Evolutionary conservation across 495 filamentous ascomycete species (phyloP), one percentile per base, ranked within the genome.

Genomic region (Eremomyces bilateralis): DNA sequence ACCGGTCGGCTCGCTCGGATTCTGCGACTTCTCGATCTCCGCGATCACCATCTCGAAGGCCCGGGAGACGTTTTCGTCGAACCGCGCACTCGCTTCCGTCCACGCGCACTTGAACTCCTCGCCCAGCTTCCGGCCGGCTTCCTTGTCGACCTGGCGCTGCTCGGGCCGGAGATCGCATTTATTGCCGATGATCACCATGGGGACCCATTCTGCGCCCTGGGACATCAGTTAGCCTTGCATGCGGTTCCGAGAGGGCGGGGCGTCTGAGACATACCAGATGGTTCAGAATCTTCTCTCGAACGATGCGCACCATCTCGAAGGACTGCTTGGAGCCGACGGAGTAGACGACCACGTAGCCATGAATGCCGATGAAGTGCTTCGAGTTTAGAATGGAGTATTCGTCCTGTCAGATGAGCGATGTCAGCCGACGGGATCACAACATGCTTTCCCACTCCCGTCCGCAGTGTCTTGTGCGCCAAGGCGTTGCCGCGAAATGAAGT

Each of bases 321-420:
- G 82, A 91, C 42, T 88, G 79, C 41, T 76, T 78, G 24, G 79
- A 91, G 20, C 79, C 76, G 31, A 97, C 79, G 13, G 81, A 92
- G 57, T 97, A 97, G 27, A 92, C 88, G 33, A 97, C 74, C 69
- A 97, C 84, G 60, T 97, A 97, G 25, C 88, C 88, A 66, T 97
- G 88, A 44, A 95, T 94, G 40, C 88, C 88, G 58, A 97, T 97
- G 53, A 95, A 95, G 56, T 97, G 90, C 54, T 94, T 93, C 29
- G 80, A 92, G 54, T 92, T 94, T 34, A 97, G 63, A 47, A 95
- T 94, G 49, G 77, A 85, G 59, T 97, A 95, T 54, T 97, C 90
- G 59, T 99, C 88, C 82, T 92, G 53, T 21, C 11, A 16, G 24
- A 24, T 15, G 16, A 30, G 29, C 29, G 25, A 13, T 19, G 43